Evolutionary conservation across 495 filamentous ascomycete species (phyloP), one percentile per base, ranked within the genome.

Genomic region (Tuber aestivum): DNA sequence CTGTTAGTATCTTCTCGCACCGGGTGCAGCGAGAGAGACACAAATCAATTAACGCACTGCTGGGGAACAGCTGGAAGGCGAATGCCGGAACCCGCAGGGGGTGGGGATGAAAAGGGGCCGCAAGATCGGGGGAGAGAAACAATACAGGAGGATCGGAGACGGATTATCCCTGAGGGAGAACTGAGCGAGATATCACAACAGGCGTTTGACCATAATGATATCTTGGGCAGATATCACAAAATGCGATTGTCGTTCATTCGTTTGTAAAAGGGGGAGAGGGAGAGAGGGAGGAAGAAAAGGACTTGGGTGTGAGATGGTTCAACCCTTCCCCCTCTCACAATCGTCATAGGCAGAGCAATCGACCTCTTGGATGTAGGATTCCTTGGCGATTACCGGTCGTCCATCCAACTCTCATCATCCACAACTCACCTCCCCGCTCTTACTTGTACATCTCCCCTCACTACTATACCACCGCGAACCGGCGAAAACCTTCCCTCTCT

Each of bases 171-270:
- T 32, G 3, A 35, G 27, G 56, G 56, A 65, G 56, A 65, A 65
- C 27, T 65, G 56, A 65, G 56, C 56, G 56, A 65, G 56, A 35
- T 65, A 65, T 65, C 56, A 65, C 56, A 65, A 65, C 14, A 65
- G 56, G 56, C 27, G 27, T 32, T 35, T 20, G 56, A 35, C n/a
- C 35, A 65, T 65, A 27, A 65, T 20, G 27, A 35, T 65, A 65
- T 65, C 18, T 35, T 65, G 27, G 56, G 35, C 0, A 27, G 20
- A 65, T 65, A 65, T 65, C 56, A 65, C 56, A 65, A 65, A 65
- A 65, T 65, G 56, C 12, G 56, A 65, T 27, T 35, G 16, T 65
- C 56, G 56, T 35, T 65, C 56, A 35, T 35, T 65, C 16, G 56
- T 35, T 6, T 12, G 27, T 35, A 65, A 35, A 65, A 35, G 35